Percentiles rank a stretch among this genome's conserved stretches.
Conservation (phyloP, 2,329 filamentous ascomycete genomes). For the Fusarium austroafricanum region DNA sequence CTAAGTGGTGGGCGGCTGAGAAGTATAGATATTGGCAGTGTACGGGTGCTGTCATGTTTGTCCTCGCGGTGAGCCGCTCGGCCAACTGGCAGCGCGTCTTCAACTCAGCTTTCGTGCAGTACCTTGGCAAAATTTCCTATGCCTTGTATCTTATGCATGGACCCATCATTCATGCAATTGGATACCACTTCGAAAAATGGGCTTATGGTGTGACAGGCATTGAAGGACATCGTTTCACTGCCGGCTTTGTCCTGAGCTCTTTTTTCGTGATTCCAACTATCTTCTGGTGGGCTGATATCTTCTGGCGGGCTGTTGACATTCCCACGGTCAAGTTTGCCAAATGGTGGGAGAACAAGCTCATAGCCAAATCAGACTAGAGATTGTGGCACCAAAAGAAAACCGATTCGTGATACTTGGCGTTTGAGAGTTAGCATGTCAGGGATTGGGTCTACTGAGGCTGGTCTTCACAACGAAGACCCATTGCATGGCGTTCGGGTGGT, state of each 20-base stretch:
- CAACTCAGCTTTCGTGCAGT: constrained; percentile 62
- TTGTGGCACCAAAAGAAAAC: background rate
- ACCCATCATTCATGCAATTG: constrained; percentile 63
- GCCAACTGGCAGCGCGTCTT: constrained; percentile 63
- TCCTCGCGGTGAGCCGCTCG: constrained; percentile 62
- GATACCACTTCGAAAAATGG: constrained; percentile 63
- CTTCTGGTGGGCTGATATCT: constrained; percentile 67
- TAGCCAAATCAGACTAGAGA: constrained; percentile 47
- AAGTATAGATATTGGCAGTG: constrained; percentile 69
- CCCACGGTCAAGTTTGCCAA: constrained; percentile 67
- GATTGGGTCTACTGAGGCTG: constrained; percentile 1
- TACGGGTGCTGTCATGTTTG: constrained; percentile 63
- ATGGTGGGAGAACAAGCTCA: constrained; percentile 63
- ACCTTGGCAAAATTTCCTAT: constrained; percentile 70
- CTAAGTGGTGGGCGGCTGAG: constrained; percentile 60
- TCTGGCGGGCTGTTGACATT: constrained; percentile 66
- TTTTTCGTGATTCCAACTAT: constrained; percentile 62
- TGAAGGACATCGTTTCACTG: constrained; percentile 58
- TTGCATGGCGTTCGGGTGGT: constrained; percentile 32
- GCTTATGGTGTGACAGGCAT: constrained; percentile 61
- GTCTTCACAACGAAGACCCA: constrained; percentile 2
- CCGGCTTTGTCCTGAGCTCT: constrained; percentile 60
- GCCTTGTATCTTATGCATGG: constrained; percentile 72
- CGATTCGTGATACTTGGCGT: constrained; percentile 16
- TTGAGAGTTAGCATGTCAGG: constrained; percentile 9